Evolutionary conservation across 495 filamentous ascomycete species (phyloP).

Genomic region (Acidomyces sp.): DNA sequence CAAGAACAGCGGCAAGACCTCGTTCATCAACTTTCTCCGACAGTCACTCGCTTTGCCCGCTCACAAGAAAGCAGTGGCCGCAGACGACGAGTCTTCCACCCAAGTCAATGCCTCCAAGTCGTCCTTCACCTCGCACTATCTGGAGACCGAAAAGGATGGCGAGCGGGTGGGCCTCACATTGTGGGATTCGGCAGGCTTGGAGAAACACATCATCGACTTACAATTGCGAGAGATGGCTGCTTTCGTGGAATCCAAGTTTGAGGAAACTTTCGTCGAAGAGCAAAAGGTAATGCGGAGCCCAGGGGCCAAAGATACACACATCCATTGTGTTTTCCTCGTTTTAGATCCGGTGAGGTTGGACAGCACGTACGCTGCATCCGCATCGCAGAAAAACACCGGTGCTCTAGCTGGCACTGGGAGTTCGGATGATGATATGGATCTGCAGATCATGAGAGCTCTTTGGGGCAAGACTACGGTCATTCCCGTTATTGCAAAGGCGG

Average conservation of each 20-base stretch:
- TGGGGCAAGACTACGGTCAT: slow-evolving; percentile 94
- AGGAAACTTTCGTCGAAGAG: slow-evolving; percentile 94
- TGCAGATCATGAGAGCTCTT: slow-evolving; percentile 77
- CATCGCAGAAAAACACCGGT: slow-evolving; percentile 29
- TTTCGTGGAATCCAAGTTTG: slow-evolving; percentile 95
- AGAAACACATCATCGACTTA: slow-evolving; percentile 85
- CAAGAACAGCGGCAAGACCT: slow-evolving; percentile 83
- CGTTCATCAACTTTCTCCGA: slow-evolving; percentile 90
- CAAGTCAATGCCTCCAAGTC: slow-evolving; percentile 27
- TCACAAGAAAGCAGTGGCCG: slow-evolving; percentile 46
- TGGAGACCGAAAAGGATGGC: slow-evolving; percentile 88
- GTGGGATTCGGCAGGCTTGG: slow-evolving; percentile 90
- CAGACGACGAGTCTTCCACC: slow-evolving; percentile 27
- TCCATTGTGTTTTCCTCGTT: slow-evolving; percentile 88
- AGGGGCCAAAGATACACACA: slow-evolving; percentile 88
- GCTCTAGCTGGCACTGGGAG: slow-evolving; percentile 37
- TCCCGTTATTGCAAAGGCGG: slow-evolving; percentile 91
- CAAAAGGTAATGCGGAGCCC: slow-evolving; percentile 92
- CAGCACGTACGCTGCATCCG: slow-evolving; percentile 59
- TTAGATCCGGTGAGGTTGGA: slow-evolving; percentile 83
- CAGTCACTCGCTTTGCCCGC: slow-evolving; percentile 65
- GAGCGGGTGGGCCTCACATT: slow-evolving; percentile 88
- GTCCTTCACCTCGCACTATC: slow-evolving; percentile 65
- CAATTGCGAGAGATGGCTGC: slow-evolving; percentile 81
- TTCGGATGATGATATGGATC: slow-evolving; percentile 77